phyloP scores from a whole-genome alignment of 257 asterid genomes.

The Plantago major region DNA sequence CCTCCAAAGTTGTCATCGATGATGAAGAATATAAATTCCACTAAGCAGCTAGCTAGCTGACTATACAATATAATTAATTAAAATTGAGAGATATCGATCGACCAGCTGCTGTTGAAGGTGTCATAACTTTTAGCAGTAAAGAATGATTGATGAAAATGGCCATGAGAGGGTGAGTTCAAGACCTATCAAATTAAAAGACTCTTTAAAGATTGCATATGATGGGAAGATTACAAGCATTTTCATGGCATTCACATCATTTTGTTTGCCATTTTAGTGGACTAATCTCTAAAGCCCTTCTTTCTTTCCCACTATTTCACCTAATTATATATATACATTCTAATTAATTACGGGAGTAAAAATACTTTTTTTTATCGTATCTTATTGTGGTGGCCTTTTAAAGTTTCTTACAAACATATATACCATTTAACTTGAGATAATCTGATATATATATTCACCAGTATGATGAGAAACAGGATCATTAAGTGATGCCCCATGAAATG shows the following conservation, averaged over 20 bases:
- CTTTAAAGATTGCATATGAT: conserved; percentile 41
- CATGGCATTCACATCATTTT: conserved; percentile 47
- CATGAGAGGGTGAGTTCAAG: conserved; percentile 33
- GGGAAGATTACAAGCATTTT: conserved; percentile 75
- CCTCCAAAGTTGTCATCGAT: conserved; percentile 25
- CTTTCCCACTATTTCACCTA: not conserved
- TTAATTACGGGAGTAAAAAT: too few relatives aligned
- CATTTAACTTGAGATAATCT: too few relatives aligned
- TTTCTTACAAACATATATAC: too few relatives aligned
- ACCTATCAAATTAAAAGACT: conserved; percentile 3
- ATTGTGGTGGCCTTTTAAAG: too few relatives aligned
- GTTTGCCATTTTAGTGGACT: conserved; percentile 80
- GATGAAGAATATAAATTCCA: conserved; percentile 26
- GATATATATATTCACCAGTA: too few relatives aligned
- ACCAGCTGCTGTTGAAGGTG: conserved; percentile 28
- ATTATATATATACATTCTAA: too few relatives aligned
- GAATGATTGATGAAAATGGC: conserved; percentile 53
- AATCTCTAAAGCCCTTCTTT: conserved; percentile 18
- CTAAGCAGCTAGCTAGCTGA: conserved; percentile 22
- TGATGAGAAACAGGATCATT: too few relatives aligned
- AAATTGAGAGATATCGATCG: too few relatives aligned
- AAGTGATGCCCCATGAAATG: too few relatives aligned
- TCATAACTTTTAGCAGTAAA: conserved; percentile 66
- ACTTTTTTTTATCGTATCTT: too few relatives aligned
- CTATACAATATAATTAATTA: too few relatives aligned